Conservation (phyloP, 2,329 filamentous ascomycete species). For the Penicillium nordicum region DNA sequence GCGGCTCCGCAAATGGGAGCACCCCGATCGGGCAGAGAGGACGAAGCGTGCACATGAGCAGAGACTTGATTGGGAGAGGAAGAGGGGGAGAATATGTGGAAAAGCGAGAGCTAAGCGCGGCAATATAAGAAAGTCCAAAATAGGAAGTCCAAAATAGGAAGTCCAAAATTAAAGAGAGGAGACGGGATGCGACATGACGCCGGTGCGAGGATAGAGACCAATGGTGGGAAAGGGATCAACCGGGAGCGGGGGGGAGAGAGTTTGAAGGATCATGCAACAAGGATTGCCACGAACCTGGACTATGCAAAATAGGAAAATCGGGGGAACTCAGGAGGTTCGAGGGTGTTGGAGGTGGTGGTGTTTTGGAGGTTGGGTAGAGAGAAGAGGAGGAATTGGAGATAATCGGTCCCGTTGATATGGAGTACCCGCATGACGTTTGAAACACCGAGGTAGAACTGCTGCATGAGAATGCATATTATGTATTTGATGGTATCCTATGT, state of each 20-base stretch:
- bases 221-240: slow-evolving; percentile 15
- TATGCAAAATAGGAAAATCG: neutral
- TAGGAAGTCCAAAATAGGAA: slow-evolving; percentile 9
- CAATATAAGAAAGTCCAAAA: slow-evolving; percentile 12
- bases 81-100: neutral
- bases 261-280: slow-evolving; percentile 14
- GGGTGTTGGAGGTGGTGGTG: neutral
- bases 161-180: slow-evolving; percentile 4
- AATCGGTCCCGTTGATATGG: neutral
- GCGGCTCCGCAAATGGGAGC: slow-evolving; percentile 18
- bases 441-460: neutral
- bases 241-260: slow-evolving; percentile 8
- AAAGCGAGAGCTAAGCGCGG: slow-evolving; percentile 23
- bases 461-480: neutral
- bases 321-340: neutral
- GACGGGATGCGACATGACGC: slow-evolving; percentile 13
- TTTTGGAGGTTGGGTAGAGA: neutral
- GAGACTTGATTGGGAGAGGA: slow-evolving; percentile 15
- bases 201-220: slow-evolving; percentile 3
- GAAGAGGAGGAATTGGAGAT: slow-evolving; percentile 1
- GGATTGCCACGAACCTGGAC: slow-evolving; percentile 15
- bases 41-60: slow-evolving; percentile 12
- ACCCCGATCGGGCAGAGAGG: slow-evolving; percentile 5
- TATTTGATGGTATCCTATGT: neutral
- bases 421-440: slow-evolving; percentile 5